Evolutionary conservation across 1,284 basidiomycete genomes (phyloP), one percentile per base, ranked within the genome.

Genomic region (Ganoderma sinense): DNA sequence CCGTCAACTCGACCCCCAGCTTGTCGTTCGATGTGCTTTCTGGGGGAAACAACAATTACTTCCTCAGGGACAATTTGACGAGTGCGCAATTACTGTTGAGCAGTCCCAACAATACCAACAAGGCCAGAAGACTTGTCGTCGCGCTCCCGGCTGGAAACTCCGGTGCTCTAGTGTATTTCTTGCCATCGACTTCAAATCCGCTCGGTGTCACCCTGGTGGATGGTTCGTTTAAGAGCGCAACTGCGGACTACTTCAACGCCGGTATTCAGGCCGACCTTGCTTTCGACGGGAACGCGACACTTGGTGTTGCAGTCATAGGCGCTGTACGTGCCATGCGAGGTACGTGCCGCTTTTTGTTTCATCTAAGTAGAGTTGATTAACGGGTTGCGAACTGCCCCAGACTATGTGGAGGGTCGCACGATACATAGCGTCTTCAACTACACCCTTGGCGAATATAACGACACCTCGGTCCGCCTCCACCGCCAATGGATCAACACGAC

Each of bases 341-440:
- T 76, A 62, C 18, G 71, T 55, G 29, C n/a, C n/a, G 23, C 11
- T 23, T 14, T 23, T 53, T 13, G 48, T 26, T 7, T 36, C 29
- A 5, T 48, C 20, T 14, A n/a, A n/a, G n/a, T n/a, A 1, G n/a
- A 53, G 23, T 62, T 31, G n/a, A 6, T 51, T 23, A n/a, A 51
- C 45, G 18, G 11, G 13, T 14, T 2, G 1, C 20, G 16, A 23
- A 13, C 23, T 55, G 11, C 3, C 14, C 20, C 62, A 74, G 74
- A 75, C 55, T 76, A 75, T 51, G 76, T 78, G 45, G 77, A 78
- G 62, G 76, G 60, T 48, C 83, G 73, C 76, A 82, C 73, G 78
- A 82, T 76, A 80, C 75, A 84, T 75, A 70, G 77, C 60, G 79
- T 84, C 65, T 84, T 86, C 80, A 84, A 84, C 78, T 84, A 83